These are phyloP conservation scores for Cercospora zeae-maydis DNA, from an alignment of 2,329 filamentous ascomycete genomes.

Conservation along the genomic window DNA sequence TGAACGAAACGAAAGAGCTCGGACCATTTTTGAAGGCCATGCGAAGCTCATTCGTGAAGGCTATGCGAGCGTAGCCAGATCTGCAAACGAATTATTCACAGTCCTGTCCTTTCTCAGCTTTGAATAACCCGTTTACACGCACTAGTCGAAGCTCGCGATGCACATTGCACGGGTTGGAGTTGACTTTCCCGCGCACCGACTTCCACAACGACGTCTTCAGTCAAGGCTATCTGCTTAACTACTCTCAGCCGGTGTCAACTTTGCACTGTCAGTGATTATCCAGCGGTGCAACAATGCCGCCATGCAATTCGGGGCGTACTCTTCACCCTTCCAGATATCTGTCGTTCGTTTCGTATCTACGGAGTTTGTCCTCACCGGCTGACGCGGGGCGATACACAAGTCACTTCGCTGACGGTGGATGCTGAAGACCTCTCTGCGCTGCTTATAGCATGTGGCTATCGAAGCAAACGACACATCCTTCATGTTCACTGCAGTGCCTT, in stretches of 20 bases:
- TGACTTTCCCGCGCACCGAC: neutral
- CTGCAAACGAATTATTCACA: neutral
- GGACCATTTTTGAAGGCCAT: conserved; percentile 73
- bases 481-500: neutral
- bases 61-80: conserved; percentile 34
- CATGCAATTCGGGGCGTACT: neutral
- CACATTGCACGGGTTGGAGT: neutral
- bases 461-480: neutral
- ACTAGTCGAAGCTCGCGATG: neutral
- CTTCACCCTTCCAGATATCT: neutral
- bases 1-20: conserved; percentile 78
- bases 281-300: neutral
- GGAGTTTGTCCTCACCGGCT: neutral
- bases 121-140: neutral
- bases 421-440: neutral
- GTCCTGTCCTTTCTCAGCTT: neutral
- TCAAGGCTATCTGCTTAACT: neutral
- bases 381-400: neutral
- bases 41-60: conserved; percentile 67
- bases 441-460: neutral
- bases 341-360: neutral
- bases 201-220: neutral
- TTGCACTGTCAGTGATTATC: neutral
- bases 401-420: neutral
- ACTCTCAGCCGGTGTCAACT: neutral